phyloP scores from a whole-genome alignment of 345 rosid species.

The Sisymbrium irio region DNA sequence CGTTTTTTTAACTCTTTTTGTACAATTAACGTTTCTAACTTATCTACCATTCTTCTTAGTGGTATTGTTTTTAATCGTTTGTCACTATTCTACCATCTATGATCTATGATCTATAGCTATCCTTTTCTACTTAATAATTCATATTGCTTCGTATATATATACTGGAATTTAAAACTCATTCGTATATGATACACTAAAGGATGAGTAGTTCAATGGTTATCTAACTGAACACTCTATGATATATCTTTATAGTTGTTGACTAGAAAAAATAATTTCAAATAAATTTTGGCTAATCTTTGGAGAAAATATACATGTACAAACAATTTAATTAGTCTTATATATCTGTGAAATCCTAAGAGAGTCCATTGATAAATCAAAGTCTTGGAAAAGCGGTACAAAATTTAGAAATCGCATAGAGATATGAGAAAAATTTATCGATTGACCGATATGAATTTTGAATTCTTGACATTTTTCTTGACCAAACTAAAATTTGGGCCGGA shows the following conservation, averaged over 20 bases:
- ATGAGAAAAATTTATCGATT: background rate
- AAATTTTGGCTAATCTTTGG: background rate
- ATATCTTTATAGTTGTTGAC: background rate
- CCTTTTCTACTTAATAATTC: background rate
- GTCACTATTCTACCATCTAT: background rate
- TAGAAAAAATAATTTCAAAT: too few species aligned
- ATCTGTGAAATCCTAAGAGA: background rate
- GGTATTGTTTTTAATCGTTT: background rate
- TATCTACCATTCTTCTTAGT: background rate
- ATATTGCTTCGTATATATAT: background rate
- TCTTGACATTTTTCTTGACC: background rate
- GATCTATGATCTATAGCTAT: background rate
- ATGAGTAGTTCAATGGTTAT: background rate
- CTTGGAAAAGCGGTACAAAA: too few species aligned
- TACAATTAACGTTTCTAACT: background rate
- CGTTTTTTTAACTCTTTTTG: background rate
- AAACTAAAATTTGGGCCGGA: background rate
- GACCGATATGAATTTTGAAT: background rate
- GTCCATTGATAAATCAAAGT: too few species aligned
- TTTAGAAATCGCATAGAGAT: background rate
- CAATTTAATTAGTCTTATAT: background rate
- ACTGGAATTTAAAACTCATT: too few species aligned
- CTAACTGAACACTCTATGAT: background rate
- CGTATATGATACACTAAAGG: background rate
- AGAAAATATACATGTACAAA: background rate